Evolutionary conservation across 257 asterid genomes (phyloP), one percentile per base, ranked within the genome.

Genomic region (Solanum infundibuliforme): DNA sequence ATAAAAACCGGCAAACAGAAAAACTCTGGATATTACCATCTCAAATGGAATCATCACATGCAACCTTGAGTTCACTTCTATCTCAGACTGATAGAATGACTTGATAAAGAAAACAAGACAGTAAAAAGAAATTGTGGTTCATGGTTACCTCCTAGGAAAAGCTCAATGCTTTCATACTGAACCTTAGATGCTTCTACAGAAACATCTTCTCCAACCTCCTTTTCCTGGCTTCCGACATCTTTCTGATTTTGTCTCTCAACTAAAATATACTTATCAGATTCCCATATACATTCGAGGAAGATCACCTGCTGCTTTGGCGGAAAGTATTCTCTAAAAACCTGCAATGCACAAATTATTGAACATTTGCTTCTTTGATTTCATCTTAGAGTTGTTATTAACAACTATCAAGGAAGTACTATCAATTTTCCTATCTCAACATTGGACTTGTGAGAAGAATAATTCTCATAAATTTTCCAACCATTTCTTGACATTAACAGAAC

Each of bases 281-380:
- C 92, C 98, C 98, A 93, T 83, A 89, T 48, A 89, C 99, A 95
- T 86, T 94, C 94, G 21, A 96, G 91, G 75, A 89, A 84, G 87
- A 88, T 71, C 71, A 87, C 91, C 82, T 91, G 93, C 89, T 91
- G 94, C 87, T 94, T 96, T 66, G 27, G 87, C 6, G 99, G 99
- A 91, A 92, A 93, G 90, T 92, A 95, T 89, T 97, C 99, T 89
- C 97, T 92, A 48, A 93, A 96, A 23, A 93, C 95, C 99, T 95
- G 94, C 85, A 86, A 48, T 48, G 43, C 85, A 10, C 69, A 48
- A 48, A 82, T 48, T 18, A 52, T 10, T 82, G 86, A 48, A 10
- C 69, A 82, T 82, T 48, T 82, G 16, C 84, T 32, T 73, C 60
- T 72, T 31, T 34, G 85, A 48, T 81, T 46, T 81, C 69, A 29